Evolutionary conservation across 73 alveolate genomes (phyloP).

Genomic region (Paramecium caudatum): DNA sequence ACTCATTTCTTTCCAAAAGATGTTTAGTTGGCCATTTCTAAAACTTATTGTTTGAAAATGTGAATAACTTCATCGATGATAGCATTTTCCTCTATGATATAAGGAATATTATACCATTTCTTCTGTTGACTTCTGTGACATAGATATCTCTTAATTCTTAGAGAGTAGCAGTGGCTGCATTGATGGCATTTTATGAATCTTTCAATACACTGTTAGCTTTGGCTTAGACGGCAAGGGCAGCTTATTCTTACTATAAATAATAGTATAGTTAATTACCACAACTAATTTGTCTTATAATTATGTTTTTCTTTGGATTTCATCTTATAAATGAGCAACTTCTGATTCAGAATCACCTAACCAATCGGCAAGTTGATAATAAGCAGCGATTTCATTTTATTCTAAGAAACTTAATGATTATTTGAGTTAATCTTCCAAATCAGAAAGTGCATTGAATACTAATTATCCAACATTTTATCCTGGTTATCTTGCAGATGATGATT

Average conservation of each 20-base stretch:
- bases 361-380: conserved; percentile 58
- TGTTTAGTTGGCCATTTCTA: conserved; percentile 61
- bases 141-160: conserved; percentile 17
- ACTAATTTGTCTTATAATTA: conserved; percentile 50
- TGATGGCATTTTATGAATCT: conserved; percentile 54
- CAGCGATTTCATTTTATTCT: conserved; percentile 51
- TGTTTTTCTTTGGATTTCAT: conserved; percentile 59
- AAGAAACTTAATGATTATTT: not conserved
- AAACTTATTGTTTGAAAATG: conserved; percentile 53
- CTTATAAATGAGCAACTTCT: conserved; percentile 24
- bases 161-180: conserved; percentile 36
- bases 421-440: conserved; percentile 65
- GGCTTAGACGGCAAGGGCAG: conserved; percentile 67
- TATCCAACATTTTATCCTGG: conserved; percentile 65
- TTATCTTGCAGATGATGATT: not conserved
- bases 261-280: not conserved
- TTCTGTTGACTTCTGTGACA: conserved; percentile 46
- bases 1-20: conserved; percentile 66
- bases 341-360: conserved; percentile 67
- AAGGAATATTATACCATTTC: conserved; percentile 3
- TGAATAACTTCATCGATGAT: conserved; percentile 67
- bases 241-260: conserved; percentile 56
- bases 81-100: conserved; percentile 48
- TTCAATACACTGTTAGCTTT: conserved; percentile 50
- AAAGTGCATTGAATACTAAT: conserved; percentile 44